Evolutionary conservation across 2,329 filamentous ascomycete genomes (phyloP), one percentile per base, ranked within the genome.

Genomic region (Alternaria sp.): DNA sequence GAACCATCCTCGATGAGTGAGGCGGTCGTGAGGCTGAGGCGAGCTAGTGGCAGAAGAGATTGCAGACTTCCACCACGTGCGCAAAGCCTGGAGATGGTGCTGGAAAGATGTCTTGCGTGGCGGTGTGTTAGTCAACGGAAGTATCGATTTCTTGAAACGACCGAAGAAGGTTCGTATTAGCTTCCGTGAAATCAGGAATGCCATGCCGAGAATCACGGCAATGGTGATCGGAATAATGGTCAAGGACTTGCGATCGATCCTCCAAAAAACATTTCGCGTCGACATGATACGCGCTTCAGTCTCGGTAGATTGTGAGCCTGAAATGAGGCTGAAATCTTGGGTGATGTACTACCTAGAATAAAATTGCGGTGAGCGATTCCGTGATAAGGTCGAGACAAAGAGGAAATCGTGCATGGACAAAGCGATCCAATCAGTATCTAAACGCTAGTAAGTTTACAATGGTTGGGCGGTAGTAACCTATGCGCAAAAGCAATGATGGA

Each of bases 11-110:
- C 13, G 55, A 13, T 12, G 56, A 46, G 43, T 57, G 59, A 44
- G 58, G 51, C 21, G 10, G 28, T 19, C 13, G 43, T 25, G 5
- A 30, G 10, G 15, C 8, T 54, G 19, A 36, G 26, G 47, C 19
- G 36, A 49, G 46, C 25, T 25, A 49, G 46, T 17, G 25, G n/a
- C 46, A 28, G 17, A 36, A 47, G 23, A 26, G 43, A 40, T 25
- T 17, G 52, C 19, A 40, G 62, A 46, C 30, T 66, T 67, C 25
- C 59, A 40, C 67, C 62, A 67, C 26, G 40, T 46, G 21, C 65
- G 55, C 50, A 67, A 60, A n/a, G 10, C 32, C 10, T 43, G 59
- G 6, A 65, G 13, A 19, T 65, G 54, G 15, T 46, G 50, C 47
- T 63, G 32, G 13, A 60, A 21, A 26, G 62, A 61, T 0, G 54